A percentile compares a stretch with the other conserved stretches of the same genome.
These are phyloP conservation scores for Clavispora vitiphila DNA, from an alignment of 805 yeast species.

Conservation along the genomic window DNA sequence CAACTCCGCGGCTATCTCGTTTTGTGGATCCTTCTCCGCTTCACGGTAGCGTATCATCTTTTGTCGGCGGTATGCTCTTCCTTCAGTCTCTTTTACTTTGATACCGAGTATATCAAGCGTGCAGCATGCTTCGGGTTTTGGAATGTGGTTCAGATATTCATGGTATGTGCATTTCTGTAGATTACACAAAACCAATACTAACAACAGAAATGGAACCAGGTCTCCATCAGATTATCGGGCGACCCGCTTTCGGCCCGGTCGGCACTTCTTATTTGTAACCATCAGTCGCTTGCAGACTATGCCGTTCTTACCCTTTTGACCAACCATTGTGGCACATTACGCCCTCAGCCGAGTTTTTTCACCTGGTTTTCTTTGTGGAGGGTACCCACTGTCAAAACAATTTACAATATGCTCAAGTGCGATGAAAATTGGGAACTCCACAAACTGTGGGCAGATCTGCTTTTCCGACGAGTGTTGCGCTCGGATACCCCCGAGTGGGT, in stretches of 20 bases:
- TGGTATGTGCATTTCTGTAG: no score
- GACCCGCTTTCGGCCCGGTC: slow-evolving; percentile 34
- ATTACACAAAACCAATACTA: background rate
- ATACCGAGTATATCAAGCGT: background rate
- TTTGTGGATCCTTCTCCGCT: slow-evolving; percentile 13
- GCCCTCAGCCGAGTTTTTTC: slow-evolving; percentile 52
- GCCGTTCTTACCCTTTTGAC: slow-evolving; percentile 42
- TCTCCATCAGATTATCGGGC: slow-evolving; percentile 37
- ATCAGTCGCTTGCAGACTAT: slow-evolving; percentile 64
- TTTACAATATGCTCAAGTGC: slow-evolving; percentile 44
- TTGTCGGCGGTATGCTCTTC: slow-evolving; percentile 14
- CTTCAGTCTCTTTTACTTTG: background rate
- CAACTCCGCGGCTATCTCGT: slow-evolving; percentile 16
- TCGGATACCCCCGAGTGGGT: slow-evolving; percentile 54
- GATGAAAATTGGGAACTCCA: slow-evolving; percentile 72
- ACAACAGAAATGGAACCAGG: slow-evolving; percentile 13
- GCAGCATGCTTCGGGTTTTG: slow-evolving; percentile 9
- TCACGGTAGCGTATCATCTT: slow-evolving; percentile 17
- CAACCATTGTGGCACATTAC: slow-evolving; percentile 6
- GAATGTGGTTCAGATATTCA: slow-evolving; percentile 8
- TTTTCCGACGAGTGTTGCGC: slow-evolving; percentile 32
- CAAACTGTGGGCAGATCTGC: slow-evolving; percentile 25
- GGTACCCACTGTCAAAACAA: slow-evolving; percentile 49
- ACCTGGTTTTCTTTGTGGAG: slow-evolving; percentile 67
- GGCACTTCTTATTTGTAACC: slow-evolving; percentile 50